Evolutionary conservation across 2,329 filamentous ascomycete species (phyloP).

Genomic region (Allantophomopsis lycopodina): DNA sequence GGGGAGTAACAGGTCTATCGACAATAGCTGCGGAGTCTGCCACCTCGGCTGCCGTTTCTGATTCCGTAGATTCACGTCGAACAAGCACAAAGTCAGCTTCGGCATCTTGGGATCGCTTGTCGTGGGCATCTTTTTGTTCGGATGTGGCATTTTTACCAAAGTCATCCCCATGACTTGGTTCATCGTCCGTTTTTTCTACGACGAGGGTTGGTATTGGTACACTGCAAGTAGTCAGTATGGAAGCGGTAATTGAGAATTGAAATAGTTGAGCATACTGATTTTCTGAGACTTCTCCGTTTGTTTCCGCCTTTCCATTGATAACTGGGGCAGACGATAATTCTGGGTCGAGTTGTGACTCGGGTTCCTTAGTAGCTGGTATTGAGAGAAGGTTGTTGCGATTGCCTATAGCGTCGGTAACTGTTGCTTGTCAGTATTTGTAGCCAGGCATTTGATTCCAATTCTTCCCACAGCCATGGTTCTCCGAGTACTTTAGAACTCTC

Average conservation of each 20-base stretch:
- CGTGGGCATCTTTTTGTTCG: slow-evolving; percentile 19
- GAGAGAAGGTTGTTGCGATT: slow-evolving; percentile 37
- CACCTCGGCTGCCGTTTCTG: slow-evolving; percentile 13
- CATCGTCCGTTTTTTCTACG: slow-evolving; percentile 20
- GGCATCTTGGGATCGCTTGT: slow-evolving; percentile 18
- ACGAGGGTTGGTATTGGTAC: slow-evolving; percentile 12
- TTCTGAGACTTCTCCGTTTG: background rate
- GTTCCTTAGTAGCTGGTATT: slow-evolving; percentile 11
- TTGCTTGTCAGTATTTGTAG: background rate
- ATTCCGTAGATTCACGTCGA: slow-evolving; percentile 9
- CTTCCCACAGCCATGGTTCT: background rate
- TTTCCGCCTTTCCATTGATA: background rate
- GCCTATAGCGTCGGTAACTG: slow-evolving; percentile 34
- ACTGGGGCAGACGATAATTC: background rate
- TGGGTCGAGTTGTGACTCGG: background rate
- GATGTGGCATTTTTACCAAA: slow-evolving; percentile 18
- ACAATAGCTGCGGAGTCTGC: slow-evolving; percentile 11
- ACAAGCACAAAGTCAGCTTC: slow-evolving; percentile 18
- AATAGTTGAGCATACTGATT: background rate
- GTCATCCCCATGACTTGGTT: slow-evolving; percentile 20
- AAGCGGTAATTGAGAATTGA: background rate
- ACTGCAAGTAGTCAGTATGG: background rate
- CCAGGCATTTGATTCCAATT: too few relatives aligned
- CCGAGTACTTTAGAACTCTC: background rate
- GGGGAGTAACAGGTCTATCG: slow-evolving; percentile 18